Evolutionary conservation across 768 basidiomycete genomes (phyloP), one percentile per base, ranked within the genome.

Genomic region (Hortiboletus campestris): DNA sequence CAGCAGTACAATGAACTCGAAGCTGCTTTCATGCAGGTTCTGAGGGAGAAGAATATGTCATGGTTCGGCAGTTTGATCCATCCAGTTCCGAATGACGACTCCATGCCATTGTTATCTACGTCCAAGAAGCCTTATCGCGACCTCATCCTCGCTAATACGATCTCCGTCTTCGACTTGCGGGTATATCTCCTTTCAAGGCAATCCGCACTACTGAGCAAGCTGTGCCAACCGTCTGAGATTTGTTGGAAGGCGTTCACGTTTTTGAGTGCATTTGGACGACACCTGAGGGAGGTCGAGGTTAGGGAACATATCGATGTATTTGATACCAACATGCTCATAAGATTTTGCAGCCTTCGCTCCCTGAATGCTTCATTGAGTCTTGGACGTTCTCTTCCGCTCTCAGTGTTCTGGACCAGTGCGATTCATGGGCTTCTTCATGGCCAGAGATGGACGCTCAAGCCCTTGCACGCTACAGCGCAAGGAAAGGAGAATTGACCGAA

Each of bases 301-400:
- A 46, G 75, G 40, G 9, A 60, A 51, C 35, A 22, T 22, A 28
- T 52, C 16, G 12, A 41, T 38, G 28, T 59, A 49, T 28, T 20
- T 34, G 39, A 32, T 51, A 59, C 34, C 43, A 36, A 50, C 7
- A 48, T 45, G 31, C 68, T 73, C 46, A 71, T 49, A 45, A 56
- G 32, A 43, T 58, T 53, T 60, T 46, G 17, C 56, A 86, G 82
- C 67, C 64, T 34, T 78, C 75, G 5, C 74, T 89, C 22, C 80
- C 88, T 0, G 74, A 76, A 17, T 83, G 86, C 65, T 97, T 96
- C 67, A 77, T 97, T 34, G 91, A 97, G 67, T 88, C 91, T 0
- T 99, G 97, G 97, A 88, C 83, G 34, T 98, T 93, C 72, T 92
- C 90, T 17, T 92, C 94, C 0, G 86, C 92, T 19, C 76, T 95